Base-by-base conservation (phyloP, 2,329 filamentous ascomycete species). In the Beauveria bassiana region DNA sequence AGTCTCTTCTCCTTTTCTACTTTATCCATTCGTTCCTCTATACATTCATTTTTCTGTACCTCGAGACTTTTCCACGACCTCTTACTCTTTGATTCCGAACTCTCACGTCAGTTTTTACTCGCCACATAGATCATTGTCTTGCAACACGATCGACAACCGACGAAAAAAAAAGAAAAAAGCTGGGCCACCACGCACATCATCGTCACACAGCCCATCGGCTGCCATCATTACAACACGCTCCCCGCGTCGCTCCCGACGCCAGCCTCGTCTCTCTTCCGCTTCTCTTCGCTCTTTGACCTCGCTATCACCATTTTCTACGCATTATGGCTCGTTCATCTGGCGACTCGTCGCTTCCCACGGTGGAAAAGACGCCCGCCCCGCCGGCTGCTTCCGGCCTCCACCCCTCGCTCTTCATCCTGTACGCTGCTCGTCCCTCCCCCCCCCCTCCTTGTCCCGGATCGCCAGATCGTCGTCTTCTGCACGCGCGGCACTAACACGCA, bases 341-440 rank as follows among this genome's bases (percentile, higher is more conserved):
- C 61, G 54, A 62, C 20, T 40, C 54, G 26, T 22, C 56, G 34
- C 61, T 63, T 28, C 61, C 53, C 55, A 38, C 66, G 46, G 64
- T 63, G 49, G 72, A 74, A 58, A 73, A 73, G 65, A 63, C 50
- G 14, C 22, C 55, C 12, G 57, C 24, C 1, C 54, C 61, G 56
- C 64, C 65, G 26, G 65, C 63, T n/a, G 62, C 54, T 43, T 59
- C 65, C 26, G 62, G 64, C 20, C 54, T 74, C 40, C 74, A 76
- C 64, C 71, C 74, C 3, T 68, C 74, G 45, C 67, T 74, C 22
- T 70, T 72, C 58, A 72, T 72, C 28, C 54, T 69, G 70, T 72
- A 69, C 46, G 70, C 49, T 9, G 18, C 18, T 9, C 31, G 28
- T 8, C 12, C 12, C 10, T 8, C 28, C 9, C 28, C 9, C 10